Conservation (phyloP, 352 stramenopile genomes). For the Blastocystis sp. region DNA sequence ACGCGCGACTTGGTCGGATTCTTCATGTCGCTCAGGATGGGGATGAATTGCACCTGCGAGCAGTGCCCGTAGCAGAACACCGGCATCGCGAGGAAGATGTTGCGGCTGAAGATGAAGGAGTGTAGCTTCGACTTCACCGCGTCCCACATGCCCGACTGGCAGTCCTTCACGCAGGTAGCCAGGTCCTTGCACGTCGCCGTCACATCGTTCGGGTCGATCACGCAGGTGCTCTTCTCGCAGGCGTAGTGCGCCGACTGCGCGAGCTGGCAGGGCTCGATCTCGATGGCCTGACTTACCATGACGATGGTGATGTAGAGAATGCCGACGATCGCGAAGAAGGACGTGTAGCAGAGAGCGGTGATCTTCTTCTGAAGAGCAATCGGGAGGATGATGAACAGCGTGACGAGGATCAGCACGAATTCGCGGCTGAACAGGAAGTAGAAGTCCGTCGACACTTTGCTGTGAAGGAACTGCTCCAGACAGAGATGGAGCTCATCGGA, state of each 20-base stretch:
- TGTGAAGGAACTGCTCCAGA: conserved; percentile 21
- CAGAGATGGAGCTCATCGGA: conserved; percentile 45
- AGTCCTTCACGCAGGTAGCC: conserved; percentile 21
- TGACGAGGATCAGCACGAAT: conserved; percentile 66
- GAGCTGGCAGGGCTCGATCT: conserved; percentile 45
- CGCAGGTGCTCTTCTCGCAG: conserved; percentile 24
- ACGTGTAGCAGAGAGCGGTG: conserved; percentile 59
- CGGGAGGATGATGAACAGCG: conserved; percentile 53
- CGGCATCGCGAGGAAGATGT: conserved; percentile 70
- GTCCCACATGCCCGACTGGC: conserved; percentile 46
- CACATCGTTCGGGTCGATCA: conserved; percentile 45
- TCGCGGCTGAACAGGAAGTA: conserved; percentile 45
- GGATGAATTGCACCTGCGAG: conserved; percentile 73
- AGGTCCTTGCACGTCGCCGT: not conserved
- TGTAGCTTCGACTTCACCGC: conserved; percentile 25
- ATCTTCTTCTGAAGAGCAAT: conserved; percentile 67
- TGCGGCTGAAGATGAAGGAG: conserved; percentile 54
- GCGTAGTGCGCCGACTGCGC: conserved; percentile 26
- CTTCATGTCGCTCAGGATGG: conserved; percentile 59
- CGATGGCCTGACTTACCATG: conserved; percentile 29
- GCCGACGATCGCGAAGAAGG: conserved; percentile 57
- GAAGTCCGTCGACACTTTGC: not conserved
- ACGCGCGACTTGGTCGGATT: conserved; percentile 53
- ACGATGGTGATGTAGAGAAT: conserved; percentile 71
- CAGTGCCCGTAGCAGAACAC: conserved; percentile 72